A percentile compares a stretch with the other conserved stretches of the same genome.
Conservation (phyloP, 768 basidiomycete species). For the Leccinum uliginosum region DNA sequence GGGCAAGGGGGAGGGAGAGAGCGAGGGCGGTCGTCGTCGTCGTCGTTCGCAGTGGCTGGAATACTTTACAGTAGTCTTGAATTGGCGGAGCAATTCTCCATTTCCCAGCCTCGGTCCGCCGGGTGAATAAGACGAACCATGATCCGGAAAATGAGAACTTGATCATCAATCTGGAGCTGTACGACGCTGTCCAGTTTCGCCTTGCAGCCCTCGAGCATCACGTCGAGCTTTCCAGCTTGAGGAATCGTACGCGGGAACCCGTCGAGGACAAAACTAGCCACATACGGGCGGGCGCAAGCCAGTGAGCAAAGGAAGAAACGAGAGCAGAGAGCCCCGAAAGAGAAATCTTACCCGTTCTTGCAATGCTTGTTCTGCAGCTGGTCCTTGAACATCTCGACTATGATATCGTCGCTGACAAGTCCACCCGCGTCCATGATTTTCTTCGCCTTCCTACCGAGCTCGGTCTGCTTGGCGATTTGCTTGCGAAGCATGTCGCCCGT, state of each 20-base stretch:
- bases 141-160: conserved; percentile 96
- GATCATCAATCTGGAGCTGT: conserved; percentile 89
- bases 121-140: conserved; percentile 94
- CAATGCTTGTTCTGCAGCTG: conserved; percentile 92
- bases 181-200: conserved; percentile 92
- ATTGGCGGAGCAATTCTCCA: too few relatives aligned
- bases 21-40: too few relatives aligned
- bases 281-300: background rate
- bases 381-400: conserved; percentile 96
- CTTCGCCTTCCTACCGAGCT: conserved; percentile 91
- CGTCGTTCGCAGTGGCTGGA: too few relatives aligned
- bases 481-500: conserved; percentile 99
- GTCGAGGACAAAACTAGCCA: conserved; percentile 89
- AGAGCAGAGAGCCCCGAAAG: background rate
- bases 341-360: conserved; percentile 80
- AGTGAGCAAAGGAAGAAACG: background rate
- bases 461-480: conserved; percentile 83
- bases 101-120: conserved; percentile 20
- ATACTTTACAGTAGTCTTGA: too few relatives aligned
- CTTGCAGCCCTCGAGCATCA: conserved; percentile 77
- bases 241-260: conserved; percentile 99
- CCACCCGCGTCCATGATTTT: conserved; percentile 96
- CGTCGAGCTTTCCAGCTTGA: conserved; percentile 93
- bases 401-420: conserved; percentile 94
- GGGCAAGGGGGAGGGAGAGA: too few relatives aligned